Percentiles rank a stretch among this genome's conserved stretches.
Conservation (phyloP, 352 stramenopile species). For the Pythium volutum region DNA sequence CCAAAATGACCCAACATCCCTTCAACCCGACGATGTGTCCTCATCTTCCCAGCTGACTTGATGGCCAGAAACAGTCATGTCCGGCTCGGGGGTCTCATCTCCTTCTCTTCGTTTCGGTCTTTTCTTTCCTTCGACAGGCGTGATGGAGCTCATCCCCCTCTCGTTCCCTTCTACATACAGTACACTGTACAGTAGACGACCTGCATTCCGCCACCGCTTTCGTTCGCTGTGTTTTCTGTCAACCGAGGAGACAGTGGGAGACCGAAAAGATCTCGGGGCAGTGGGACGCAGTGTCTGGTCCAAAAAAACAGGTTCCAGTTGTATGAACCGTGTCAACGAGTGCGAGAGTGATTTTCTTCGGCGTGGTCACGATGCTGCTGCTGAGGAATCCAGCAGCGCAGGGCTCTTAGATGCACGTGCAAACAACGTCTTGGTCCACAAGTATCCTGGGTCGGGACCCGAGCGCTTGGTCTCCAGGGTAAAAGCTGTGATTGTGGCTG, state of each 20-base stretch:
- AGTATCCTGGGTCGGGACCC: too few relatives aligned
- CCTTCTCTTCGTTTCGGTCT: background rate
- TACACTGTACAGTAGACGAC: too few relatives aligned
- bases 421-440: too few relatives aligned
- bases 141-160: background rate
- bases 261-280: background rate
- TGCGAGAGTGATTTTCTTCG: too few relatives aligned
- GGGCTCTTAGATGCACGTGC: too few relatives aligned
- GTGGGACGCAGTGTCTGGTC: too few relatives aligned
- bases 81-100: background rate
- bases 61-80: constrained; percentile 13
- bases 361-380: too few relatives aligned
- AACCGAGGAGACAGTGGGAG: background rate
- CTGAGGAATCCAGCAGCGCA: background rate
- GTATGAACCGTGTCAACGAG: too few relatives aligned
- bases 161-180: too few relatives aligned
- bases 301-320: too few relatives aligned
- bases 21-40: background rate
- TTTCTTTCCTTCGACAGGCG: background rate
- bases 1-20: constrained; percentile 2
- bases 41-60: background rate
- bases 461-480: too few relatives aligned
- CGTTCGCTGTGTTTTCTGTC: background rate
- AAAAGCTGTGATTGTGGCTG: too few relatives aligned
- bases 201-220: background rate